Evolutionary conservation across 202 grass and related monocot species (phyloP).

Genomic region (Tripidium arundinaceum): DNA sequence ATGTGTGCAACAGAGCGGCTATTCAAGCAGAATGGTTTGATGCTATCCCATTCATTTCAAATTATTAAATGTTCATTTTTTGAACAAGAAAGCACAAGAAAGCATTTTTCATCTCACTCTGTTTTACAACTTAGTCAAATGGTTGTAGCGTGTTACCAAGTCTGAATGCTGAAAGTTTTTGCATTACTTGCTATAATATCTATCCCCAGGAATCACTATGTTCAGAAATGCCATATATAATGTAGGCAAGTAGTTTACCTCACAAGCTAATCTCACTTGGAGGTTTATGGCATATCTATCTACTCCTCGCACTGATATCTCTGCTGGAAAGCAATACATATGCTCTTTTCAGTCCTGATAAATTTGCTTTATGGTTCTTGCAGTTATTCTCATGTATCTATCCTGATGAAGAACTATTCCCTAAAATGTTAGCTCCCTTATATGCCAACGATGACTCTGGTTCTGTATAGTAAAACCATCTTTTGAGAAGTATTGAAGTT

Average conservation of each 20-base stretch:
- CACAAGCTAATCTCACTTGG: conserved; percentile 1
- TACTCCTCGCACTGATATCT: conserved; percentile 55
- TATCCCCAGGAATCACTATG: background rate
- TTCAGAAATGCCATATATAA: background rate
- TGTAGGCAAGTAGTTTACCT: background rate
- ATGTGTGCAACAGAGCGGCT: background rate
- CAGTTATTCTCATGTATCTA: conserved; percentile 61
- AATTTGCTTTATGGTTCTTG: conserved; percentile 22
- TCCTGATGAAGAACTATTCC: conserved; percentile 60
- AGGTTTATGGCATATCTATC: conserved; percentile 80
- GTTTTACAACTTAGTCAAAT: background rate
- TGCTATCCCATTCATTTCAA: background rate
- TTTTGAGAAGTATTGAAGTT: conserved; percentile 13
- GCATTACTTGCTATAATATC: background rate
- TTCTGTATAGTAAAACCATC: conserved; percentile 36
- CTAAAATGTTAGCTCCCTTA: conserved; percentile 44
- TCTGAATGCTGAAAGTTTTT: background rate
- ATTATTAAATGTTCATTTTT: background rate
- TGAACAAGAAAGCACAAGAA: background rate
- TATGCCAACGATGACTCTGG: conserved; percentile 42
- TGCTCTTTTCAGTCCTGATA: conserved; percentile 49
- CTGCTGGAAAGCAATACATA: conserved; percentile 48
- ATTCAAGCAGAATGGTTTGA: background rate
- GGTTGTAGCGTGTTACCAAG: background rate
- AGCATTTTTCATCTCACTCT: background rate